Percentiles rank a stretch among this genome's conserved stretches.
Conservation (phyloP, 2,329 filamentous ascomycete species). For the Alternaria arbusti region DNA sequence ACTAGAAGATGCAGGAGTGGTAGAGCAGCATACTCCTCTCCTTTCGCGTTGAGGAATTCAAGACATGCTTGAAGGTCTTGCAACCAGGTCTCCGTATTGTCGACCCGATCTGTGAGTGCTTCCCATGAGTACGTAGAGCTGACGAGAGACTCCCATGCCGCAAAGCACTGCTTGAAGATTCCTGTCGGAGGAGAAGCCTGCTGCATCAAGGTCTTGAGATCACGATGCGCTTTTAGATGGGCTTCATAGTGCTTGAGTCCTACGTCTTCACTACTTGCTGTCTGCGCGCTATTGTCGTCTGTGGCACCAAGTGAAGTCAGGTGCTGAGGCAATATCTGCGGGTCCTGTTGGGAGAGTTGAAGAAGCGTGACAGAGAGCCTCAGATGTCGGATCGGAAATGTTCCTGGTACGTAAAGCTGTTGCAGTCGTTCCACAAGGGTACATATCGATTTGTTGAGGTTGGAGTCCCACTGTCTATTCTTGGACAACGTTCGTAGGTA, state of each 20-base stretch:
- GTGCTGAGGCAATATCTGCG: conserved; percentile 59
- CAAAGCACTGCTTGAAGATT: conserved; percentile 40
- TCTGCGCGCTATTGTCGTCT: background rate
- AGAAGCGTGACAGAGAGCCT: conserved; percentile 35
- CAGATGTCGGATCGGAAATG: conserved; percentile 43
- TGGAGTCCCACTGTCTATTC: conserved; percentile 38
- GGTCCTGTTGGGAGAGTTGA: conserved; percentile 61
- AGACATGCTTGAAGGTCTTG: conserved; percentile 60
- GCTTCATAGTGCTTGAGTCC: conserved; percentile 40
- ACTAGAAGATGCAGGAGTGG: conserved; percentile 58
- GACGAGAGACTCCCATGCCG: conserved; percentile 49
- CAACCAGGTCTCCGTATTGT: conserved; percentile 58
- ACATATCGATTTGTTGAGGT: conserved; percentile 33
- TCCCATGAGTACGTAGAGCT: conserved; percentile 41
- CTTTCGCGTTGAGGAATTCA: conserved; percentile 65
- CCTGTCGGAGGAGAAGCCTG: conserved; percentile 35
- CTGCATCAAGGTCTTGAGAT: conserved; percentile 53
- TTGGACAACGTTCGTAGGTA: conserved; percentile 38
- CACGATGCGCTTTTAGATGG: conserved; percentile 46
- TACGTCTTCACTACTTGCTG: conserved; percentile 34
- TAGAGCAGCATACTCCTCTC: conserved; percentile 58
- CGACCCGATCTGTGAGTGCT: conserved; percentile 54
- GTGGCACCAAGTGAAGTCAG: conserved; percentile 1
- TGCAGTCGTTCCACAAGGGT: conserved; percentile 29
- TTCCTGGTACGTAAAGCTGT: conserved; percentile 33